Conservation (phyloP, 768 basidiomycete species). For the Lyophyllum shimeji region DNA sequence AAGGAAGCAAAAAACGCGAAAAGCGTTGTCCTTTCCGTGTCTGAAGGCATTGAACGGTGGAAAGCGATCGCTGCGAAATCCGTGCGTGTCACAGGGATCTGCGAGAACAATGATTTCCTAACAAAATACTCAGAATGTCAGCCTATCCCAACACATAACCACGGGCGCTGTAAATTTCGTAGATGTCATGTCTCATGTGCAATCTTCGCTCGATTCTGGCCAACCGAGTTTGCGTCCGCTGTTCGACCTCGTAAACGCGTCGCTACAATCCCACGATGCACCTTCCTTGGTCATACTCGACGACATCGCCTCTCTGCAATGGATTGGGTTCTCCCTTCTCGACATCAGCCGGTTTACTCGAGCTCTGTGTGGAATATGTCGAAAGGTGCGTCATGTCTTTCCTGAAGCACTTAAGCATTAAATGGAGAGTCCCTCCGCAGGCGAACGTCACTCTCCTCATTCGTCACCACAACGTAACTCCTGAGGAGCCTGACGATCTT, state of each 20-base stretch:
- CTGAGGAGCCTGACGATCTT: conserved; percentile 57
- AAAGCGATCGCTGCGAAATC: conserved; percentile 61
- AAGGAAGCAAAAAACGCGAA: conserved; percentile 38
- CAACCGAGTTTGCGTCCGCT: conserved; percentile 30
- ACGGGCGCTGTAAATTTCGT: conserved; percentile 50
- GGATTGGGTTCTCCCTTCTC: conserved; percentile 58
- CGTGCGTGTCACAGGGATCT: conserved; percentile 38
- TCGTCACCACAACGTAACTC: conserved; percentile 62
- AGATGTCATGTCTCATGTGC: conserved; percentile 44
- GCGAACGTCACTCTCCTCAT: conserved; percentile 53
- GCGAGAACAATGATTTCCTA: not conserved
- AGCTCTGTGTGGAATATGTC: conserved; percentile 55
- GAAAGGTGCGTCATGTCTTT: conserved; percentile 40
- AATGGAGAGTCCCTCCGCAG: conserved; percentile 31
- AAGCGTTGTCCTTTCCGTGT: conserved; percentile 57
- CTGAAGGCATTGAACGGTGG: conserved; percentile 59
- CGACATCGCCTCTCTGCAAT: conserved; percentile 65
- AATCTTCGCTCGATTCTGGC: conserved; percentile 18
- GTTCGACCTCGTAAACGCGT: conserved; percentile 33
- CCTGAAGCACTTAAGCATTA: not conserved
- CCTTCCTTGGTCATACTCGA: conserved; percentile 62
- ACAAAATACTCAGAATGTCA: conserved; percentile 32
- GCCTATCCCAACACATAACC: conserved; percentile 33
- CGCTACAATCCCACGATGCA: conserved; percentile 16
- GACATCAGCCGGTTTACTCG: conserved; percentile 60